A percentile compares a stretch with the other conserved stretches of the same genome.
Conservation (phyloP, 1,284 basidiomycete species). For the Austroboletus niveus region DNA sequence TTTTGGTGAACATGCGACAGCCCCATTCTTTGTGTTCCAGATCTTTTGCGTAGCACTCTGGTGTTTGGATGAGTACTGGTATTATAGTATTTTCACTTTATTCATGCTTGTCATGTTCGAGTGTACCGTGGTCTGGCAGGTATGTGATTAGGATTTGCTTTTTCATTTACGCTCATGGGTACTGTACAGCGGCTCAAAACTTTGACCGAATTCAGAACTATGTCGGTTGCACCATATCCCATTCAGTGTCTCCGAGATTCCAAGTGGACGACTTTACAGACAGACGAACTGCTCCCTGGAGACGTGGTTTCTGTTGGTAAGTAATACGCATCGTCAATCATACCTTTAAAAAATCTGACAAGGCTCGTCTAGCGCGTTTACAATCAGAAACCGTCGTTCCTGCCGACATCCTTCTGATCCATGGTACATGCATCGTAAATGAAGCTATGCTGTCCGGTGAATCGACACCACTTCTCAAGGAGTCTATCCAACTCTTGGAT, state of each 20-base stretch:
- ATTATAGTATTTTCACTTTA: conserved; percentile 92
- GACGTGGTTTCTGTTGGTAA: conserved; percentile 82
- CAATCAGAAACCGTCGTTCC: conserved; percentile 85
- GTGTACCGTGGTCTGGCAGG: conserved; percentile 97
- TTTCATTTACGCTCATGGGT: conserved; percentile 9
- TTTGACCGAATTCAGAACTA: conserved; percentile 91
- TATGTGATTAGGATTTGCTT: conserved; percentile 34
- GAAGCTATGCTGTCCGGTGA: conserved; percentile 98
- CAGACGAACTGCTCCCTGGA: conserved; percentile 85
- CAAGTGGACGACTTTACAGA: conserved; percentile 79
- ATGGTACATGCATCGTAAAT: conserved; percentile 92
- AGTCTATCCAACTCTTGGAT: conserved; percentile 86
- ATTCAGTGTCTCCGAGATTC: conserved; percentile 79
- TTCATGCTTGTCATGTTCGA: conserved; percentile 98
- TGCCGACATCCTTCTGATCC: conserved; percentile 85
- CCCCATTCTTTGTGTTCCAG: conserved; percentile 96
- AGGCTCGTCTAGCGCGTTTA: conserved; percentile 54
- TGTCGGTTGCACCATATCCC: conserved; percentile 88
- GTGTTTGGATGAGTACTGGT: conserved; percentile 98
- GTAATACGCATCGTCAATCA: conserved; percentile 16
- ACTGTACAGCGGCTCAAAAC: conserved; percentile 74
- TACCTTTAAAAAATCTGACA: neutral
- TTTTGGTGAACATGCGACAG: conserved; percentile 89
- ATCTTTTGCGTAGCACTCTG: conserved; percentile 94
- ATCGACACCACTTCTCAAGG: conserved; percentile 92